Evolutionary conservation across 495 filamentous ascomycete species (phyloP), one percentile per base, ranked within the genome.

Genomic region (Hypomontagnella submonticulosa): DNA sequence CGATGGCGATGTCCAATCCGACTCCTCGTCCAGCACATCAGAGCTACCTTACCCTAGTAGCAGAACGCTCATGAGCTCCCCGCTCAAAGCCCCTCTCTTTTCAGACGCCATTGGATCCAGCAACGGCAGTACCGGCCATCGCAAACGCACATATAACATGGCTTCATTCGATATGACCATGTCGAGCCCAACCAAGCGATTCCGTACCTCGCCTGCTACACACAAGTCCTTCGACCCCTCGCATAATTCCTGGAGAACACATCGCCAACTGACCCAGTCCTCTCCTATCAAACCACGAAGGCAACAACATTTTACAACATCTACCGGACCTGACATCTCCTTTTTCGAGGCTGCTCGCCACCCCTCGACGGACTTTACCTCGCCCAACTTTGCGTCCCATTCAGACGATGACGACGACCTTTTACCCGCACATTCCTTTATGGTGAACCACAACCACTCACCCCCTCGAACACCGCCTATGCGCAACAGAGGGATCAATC

Each of bases 391-490:
- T 67, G 83, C 81, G 43, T 81, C 82, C 3, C 77, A 73, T 32
- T 92, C 90, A 4, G 91, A 95, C 61, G 92, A 93, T 59, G 92
- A 96, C 16, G 90, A 93, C 43, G 84, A 89, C 61, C 84, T 90
- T 19, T 80, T 94, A 23, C 90, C 92, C 10, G 70, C 86, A n/a
- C 89, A 90, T 70, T 92, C 90, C 12, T 92, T 95, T 76, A 83
- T 83, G 23, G 49, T 72, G 50, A 69, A 67, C 66, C 67, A 75
- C 62, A 77, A 87, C 36, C 85, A 83, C 46, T 95, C 92, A 3
- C 91, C 92, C 41, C 92, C 92, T 36, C 85, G 88, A 37, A 96
- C 92, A 42, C 92, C 92, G 4, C 92, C 91, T 1, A 88, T 86
- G 71, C 83, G 86, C 57, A 80, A 76, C 63, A 84, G 86, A 9